A percentile compares a stretch with the other conserved stretches of the same genome.
Conservation (phyloP, 2,329 filamentous ascomycete genomes). For the Lasiodiplodia sp. region DNA sequence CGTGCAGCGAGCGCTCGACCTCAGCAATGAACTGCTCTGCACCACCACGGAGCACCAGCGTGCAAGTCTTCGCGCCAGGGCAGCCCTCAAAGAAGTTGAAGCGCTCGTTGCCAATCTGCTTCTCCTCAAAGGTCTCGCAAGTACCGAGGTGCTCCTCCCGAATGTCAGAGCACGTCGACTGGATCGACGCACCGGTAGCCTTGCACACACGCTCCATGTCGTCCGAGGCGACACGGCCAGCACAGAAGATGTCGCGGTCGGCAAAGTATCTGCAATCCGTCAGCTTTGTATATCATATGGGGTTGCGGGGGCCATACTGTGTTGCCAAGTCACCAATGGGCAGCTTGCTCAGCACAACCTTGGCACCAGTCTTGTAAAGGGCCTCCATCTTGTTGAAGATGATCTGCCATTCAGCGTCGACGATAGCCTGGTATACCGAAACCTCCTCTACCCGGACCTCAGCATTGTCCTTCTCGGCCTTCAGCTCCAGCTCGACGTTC, state of each 20-base stretch:
- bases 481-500: conserved; percentile 97
- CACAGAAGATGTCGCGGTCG: conserved; percentile 97
- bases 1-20: conserved; percentile 95
- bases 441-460: conserved; percentile 98
- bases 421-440: conserved; percentile 98
- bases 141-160: conserved; percentile 84
- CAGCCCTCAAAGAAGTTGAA: conserved; percentile 99
- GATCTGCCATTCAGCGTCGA: conserved; percentile 99
- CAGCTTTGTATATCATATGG: not conserved
- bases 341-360: conserved; percentile 96
- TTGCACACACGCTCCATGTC: conserved; percentile 97
- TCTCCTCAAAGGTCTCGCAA: conserved; percentile 90
- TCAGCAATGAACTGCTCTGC: conserved; percentile 99
- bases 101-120: conserved; percentile 94
- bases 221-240: conserved; percentile 86
- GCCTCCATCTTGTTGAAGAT: conserved; percentile 99
- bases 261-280: conserved; percentile 73
- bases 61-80: conserved; percentile 95
- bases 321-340: conserved; percentile 97
- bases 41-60: conserved; percentile 89
- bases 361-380: conserved; percentile 89
- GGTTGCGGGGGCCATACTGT: conserved; percentile 62
- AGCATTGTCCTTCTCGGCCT: conserved; percentile 99
- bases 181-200: conserved; percentile 67
- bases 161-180: conserved; percentile 29